Conservation (phyloP, 306 rosid genomes). For the Prunus mongolica region DNA sequence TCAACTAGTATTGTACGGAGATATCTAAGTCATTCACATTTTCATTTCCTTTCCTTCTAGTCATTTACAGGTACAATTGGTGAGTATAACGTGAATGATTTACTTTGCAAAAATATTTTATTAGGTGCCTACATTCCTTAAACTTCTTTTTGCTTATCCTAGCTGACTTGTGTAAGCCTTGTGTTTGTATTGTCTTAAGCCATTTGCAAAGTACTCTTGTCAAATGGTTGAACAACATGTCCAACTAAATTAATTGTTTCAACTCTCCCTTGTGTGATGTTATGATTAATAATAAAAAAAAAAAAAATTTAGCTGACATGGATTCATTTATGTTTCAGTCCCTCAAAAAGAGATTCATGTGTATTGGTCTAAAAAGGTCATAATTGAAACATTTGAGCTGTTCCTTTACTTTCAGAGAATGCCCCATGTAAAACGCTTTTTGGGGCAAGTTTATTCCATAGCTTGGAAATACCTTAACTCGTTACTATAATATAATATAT, state of each 20-base stretch:
- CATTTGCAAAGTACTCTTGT: neutral
- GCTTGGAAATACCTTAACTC: neutral
- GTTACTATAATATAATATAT: neutral
- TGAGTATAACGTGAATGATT: neutral
- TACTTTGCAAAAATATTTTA: neutral
- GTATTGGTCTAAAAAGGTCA: neutral
- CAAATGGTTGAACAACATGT: neutral
- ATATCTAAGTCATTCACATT: neutral
- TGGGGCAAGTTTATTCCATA: neutral
- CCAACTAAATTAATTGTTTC: neutral
- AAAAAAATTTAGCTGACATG: no score
- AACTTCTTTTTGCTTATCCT: neutral
- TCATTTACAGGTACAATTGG: neutral
- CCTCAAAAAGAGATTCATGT: neutral
- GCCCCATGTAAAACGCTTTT: neutral
- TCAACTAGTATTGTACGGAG: neutral
- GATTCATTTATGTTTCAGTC: no score
- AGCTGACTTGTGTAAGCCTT: neutral
- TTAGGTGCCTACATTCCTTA: no score
- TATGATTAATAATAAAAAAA: neutral
- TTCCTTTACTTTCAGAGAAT: neutral
- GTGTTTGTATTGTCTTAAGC: neutral
- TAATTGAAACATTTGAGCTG: neutral
- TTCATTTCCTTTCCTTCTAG: conserved; percentile 1
- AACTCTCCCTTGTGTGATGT: neutral